Percentiles rank a stretch among this genome's conserved stretches.
Evolutionary conservation across 83 land plant genomes (phyloP).

Genomic region (Picea engelmannii): DNA sequence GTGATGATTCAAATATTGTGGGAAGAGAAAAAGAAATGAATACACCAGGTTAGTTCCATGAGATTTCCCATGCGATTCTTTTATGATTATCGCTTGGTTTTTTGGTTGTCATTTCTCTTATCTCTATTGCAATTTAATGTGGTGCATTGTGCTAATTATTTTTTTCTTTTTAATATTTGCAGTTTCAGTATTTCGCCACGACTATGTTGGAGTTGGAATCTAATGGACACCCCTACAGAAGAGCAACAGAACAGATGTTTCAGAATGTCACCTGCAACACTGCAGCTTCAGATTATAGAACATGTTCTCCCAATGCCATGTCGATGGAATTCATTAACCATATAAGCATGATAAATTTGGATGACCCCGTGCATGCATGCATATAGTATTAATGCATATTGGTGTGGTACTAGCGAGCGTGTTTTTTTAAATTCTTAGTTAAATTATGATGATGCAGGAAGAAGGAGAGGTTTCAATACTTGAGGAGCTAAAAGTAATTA

Average conservation of each 20-base stretch:
- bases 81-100: background rate
- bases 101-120: background rate
- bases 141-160: background rate
- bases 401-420: background rate
- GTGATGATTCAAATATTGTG: slow-evolving; percentile 35
- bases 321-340: slow-evolving; percentile 45
- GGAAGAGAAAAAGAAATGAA: slow-evolving; percentile 64
- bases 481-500: slow-evolving; percentile 60
- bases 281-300: slow-evolving; percentile 70
- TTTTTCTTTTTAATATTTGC: background rate
- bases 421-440: background rate
- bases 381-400: background rate
- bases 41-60: slow-evolving; percentile 53
- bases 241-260: slow-evolving; percentile 75
- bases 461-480: slow-evolving; percentile 72
- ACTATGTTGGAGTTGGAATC: slow-evolving; percentile 73
- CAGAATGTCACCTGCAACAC: slow-evolving; percentile 66
- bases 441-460: slow-evolving; percentile 35
- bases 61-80: background rate
- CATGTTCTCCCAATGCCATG: slow-evolving; percentile 50
- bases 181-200: slow-evolving; percentile 77
- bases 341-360: slow-evolving; percentile 29
- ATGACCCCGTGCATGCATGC: background rate
- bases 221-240: slow-evolving; percentile 81
- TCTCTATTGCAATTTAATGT: no score